Evolutionary conservation across 2,329 filamentous ascomycete genomes (phyloP), one percentile per base, ranked within the genome.

Genomic region (Hymenoscyphus fructigenus): DNA sequence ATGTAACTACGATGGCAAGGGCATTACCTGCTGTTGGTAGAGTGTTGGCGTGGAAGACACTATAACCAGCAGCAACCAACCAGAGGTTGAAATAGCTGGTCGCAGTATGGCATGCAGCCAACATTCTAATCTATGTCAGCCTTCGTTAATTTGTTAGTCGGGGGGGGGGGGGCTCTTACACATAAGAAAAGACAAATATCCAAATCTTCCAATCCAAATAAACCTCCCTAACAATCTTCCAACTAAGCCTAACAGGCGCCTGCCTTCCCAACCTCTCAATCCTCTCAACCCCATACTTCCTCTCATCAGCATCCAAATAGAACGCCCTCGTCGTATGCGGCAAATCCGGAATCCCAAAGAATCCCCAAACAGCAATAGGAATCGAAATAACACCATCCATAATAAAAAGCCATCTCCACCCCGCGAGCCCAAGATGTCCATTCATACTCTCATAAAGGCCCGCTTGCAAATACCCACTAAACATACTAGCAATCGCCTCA

Each of bases 171-270:
- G 56, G 12, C 56, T 15, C 17, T 9, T 26, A 57, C 62, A 64
- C 38, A 84, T 83, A 87, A 0, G 23, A n/a, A 15, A 53, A 44
- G 5, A 89, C 28, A 81, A 5, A 84, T 70, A 3, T 85, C 81
- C 68, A 90, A 88, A 84, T 88, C 70, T 87, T 83, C 82, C 83
- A 87, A 0, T 85, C 86, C 0, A 78, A 76, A 12, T 89, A 79
- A 17, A 87, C 81, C 58, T 80, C 80, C 66, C 80, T 84, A 36
- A 81, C 70, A 68, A 89, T 87, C 2, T 67, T 66, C 67, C 79
- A 74, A 2, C 12, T 81, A 3, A 85, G 75, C 0, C 82, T 82
- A 0, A 82, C 80, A 0, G 76, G 76, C 47, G 81, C 76, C 59
- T 79, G 74, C 3, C 64, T 72, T 67, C 53, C 77, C n/a, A 50